Conservation (phyloP, 305 asterid species). For the Solanum hybrid region DNA sequence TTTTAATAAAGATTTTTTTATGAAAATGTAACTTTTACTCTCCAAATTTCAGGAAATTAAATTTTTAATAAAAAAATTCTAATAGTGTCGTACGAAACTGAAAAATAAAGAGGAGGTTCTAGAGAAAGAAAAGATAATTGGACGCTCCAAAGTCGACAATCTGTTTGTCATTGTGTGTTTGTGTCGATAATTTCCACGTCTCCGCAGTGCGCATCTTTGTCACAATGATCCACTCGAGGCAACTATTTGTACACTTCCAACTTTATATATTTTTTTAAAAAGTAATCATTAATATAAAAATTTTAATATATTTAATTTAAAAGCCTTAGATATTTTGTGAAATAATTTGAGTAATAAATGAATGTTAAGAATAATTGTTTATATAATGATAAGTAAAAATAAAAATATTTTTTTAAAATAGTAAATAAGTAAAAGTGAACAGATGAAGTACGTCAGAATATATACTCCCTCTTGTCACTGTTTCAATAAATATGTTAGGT, state of each 20-base stretch:
- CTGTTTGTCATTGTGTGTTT: not conserved
- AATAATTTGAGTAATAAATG: not conserved
- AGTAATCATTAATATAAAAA: not conserved
- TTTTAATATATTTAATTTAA: not conserved
- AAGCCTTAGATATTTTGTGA: not conserved
- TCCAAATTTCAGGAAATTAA: not conserved
- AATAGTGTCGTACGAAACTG: not conserved
- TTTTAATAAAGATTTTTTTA: not conserved
- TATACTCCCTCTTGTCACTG: not conserved
- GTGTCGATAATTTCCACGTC: constrained; percentile 12
- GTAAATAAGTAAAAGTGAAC: not conserved
- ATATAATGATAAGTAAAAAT: too few species aligned
- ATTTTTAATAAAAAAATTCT: not conserved
- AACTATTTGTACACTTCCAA: not conserved
- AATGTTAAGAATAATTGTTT: not conserved
- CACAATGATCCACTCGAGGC: not conserved
- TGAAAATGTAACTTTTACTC: not conserved
- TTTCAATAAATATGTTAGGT: not conserved
- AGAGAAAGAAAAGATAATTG: not conserved
- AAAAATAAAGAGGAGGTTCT: not conserved
- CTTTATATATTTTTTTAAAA: not conserved
- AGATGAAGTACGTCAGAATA: not conserved
- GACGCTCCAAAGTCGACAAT: not conserved
- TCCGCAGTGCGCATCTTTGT: constrained; percentile 1
- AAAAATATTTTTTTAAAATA: too few species aligned